phyloP scores from a whole-genome alignment of 2,329 filamentous ascomycete species.

The Cryphonectria carpinicola region DNA sequence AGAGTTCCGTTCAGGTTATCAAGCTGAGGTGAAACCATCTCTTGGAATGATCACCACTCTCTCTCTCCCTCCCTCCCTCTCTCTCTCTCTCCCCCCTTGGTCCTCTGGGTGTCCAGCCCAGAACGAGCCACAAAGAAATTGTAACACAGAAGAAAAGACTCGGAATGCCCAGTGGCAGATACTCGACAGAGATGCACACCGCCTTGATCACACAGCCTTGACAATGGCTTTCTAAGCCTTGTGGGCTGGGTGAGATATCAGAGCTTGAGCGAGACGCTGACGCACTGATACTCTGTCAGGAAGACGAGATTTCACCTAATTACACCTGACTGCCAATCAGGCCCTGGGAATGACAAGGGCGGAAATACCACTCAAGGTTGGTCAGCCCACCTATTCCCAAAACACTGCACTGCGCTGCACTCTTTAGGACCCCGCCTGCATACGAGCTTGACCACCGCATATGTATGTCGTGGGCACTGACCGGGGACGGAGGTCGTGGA shows the following conservation, averaged over 20 bases:
- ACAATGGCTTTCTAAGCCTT: neutral
- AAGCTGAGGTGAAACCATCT: neutral
- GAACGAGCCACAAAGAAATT: neutral
- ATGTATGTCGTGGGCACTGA: slow-evolving; percentile 13
- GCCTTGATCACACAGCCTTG: neutral
- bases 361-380: slow-evolving; percentile 28
- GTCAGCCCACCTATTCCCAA: slow-evolving; percentile 24
- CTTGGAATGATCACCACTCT: neutral
- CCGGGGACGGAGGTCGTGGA: slow-evolving; percentile 25
- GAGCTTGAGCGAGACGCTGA: slow-evolving; percentile 20
- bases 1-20: neutral
- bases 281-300: slow-evolving; percentile 20
- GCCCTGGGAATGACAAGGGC: slow-evolving; percentile 30
- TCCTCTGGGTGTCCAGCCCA: neutral
- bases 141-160: neutral
- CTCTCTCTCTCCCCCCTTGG: neutral
- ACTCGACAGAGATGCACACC: neutral
- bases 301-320: slow-evolving; percentile 16
- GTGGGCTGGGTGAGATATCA: neutral
- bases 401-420: slow-evolving; percentile 8
- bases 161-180: neutral
- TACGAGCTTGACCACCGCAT: slow-evolving; percentile 13
- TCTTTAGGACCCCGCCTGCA: slow-evolving; percentile 13
- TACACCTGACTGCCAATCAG: slow-evolving; percentile 23
- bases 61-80: too few relatives aligned